Evolutionary conservation across 176 grass and related monocot genomes (phyloP).

Genomic region (Carex myosuroides): DNA sequence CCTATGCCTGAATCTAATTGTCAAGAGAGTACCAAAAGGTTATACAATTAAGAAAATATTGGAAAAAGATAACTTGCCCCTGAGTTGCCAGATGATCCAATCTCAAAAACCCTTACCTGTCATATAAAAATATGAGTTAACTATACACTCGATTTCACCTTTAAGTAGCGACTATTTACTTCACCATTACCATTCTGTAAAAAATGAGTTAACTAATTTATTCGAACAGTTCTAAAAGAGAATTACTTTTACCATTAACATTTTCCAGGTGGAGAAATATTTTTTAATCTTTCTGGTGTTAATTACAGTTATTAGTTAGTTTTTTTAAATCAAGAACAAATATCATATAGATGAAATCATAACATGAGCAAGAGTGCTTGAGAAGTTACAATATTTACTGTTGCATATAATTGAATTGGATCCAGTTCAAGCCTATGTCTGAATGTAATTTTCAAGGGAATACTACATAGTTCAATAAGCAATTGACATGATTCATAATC

Average conservation of each 20-base stretch:
- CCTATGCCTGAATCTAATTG: neutral
- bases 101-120: conserved; percentile 8
- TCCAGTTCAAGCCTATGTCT: neutral
- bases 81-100: neutral
- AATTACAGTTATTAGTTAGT: neutral
- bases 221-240: neutral
- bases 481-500: neutral
- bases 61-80: neutral
- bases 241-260: neutral
- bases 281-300: neutral
- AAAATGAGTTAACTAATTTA: neutral
- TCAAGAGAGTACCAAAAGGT: neutral
- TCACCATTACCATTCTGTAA: neutral
- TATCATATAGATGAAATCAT: too few species aligned
- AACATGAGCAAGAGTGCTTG: too few species aligned
- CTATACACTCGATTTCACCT: neutral
- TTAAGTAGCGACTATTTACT: neutral
- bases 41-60: neutral
- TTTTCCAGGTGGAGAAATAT: neutral
- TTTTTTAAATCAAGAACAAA: neutral
- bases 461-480: neutral
- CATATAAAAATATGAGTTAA: neutral
- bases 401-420: neutral
- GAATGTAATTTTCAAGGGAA: neutral
- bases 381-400: neutral